phyloP scores from a whole-genome alignment of 1,139 yeast species.

The Kodamaea suecica region DNA sequence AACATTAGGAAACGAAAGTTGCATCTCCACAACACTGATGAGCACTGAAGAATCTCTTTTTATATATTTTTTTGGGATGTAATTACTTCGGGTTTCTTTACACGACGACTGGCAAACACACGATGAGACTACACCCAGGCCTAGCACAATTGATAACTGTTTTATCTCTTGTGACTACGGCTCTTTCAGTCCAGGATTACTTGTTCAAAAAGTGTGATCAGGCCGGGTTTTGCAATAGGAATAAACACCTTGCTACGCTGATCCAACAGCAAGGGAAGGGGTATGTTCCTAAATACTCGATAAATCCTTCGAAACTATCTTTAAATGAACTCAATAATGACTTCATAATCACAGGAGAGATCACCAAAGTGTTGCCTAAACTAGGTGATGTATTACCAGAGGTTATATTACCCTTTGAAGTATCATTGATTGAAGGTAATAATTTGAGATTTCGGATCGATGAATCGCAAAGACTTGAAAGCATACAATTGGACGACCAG shows the following conservation, averaged over 20 bases:
- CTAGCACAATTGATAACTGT: background rate
- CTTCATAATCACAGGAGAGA: constrained; percentile 38
- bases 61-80: too few species aligned
- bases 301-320: constrained; percentile 40
- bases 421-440: constrained; percentile 53
- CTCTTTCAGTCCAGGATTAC: constrained; percentile 58
- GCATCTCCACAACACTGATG: too few species aligned
- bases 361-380: constrained; percentile 40
- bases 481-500: constrained; percentile 4
- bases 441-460: constrained; percentile 61
- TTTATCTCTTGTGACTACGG: constrained; percentile 4
- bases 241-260: constrained; percentile 63
- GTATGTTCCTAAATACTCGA: constrained; percentile 49
- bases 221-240: constrained; percentile 83
- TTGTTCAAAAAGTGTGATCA: constrained; percentile 78
- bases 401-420: constrained; percentile 51
- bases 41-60: too few species aligned
- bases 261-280: constrained; percentile 27
- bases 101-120: background rate
- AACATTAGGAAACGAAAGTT: too few species aligned
- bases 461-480: constrained; percentile 44
- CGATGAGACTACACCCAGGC: background rate
- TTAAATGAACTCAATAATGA: constrained; percentile 14
- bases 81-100: too few species aligned
- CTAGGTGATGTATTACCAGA: constrained; percentile 13